Evolutionary conservation across 164 flowering plant genomes (phyloP), one percentile per base, ranked within the genome.

Genomic region (Malania oleifera): DNA sequence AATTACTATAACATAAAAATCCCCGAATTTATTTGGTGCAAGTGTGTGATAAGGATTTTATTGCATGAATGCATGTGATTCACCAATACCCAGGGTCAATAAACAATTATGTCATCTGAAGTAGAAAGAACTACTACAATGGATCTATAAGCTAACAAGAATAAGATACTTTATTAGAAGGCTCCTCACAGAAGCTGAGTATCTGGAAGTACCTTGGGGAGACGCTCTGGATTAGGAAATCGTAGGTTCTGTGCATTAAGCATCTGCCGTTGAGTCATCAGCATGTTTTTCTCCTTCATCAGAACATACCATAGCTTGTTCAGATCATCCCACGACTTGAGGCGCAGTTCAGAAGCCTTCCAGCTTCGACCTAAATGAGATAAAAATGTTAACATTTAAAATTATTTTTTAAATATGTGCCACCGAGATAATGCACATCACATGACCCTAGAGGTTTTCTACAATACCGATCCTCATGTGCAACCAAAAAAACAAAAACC

Each of bases 261-360:
- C 96, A 90, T 86, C 77, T 93, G 97, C 7, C 92, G 79, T 51
- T 88, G 99, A 54, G 95, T 84, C 95, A 93, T 90, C 59, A 93
- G 72, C 97, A 93, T 86, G 81, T 90, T 93, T 66, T 88, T 93
- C 78, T 87, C 98, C 80, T 93, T 90, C 65, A 93, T 64, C 18
- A 90, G 80, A 60, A 90, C 95, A 74, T 83, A 93, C 97, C 96
- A 93, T 10, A 93, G 77, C 76, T 88, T 90, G 17, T 87, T 72
- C 56, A 93, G 97, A 73, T 90, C 96, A 68, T 88, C 87, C 79
- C 97, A 93, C 29, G 99, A 88, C 67, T 89, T 89, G 27, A 92
- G 80, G 34, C 96, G 96, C 75, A 89, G 72, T 68, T 92, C 96
- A 66, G 83, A 74, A 68, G 97, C 98, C 68, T 89, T 89, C 97